These are phyloP conservation scores for Angomonas ambiguus DNA, from an alignment of 208 protist genomes.

Conservation along the genomic window DNA sequence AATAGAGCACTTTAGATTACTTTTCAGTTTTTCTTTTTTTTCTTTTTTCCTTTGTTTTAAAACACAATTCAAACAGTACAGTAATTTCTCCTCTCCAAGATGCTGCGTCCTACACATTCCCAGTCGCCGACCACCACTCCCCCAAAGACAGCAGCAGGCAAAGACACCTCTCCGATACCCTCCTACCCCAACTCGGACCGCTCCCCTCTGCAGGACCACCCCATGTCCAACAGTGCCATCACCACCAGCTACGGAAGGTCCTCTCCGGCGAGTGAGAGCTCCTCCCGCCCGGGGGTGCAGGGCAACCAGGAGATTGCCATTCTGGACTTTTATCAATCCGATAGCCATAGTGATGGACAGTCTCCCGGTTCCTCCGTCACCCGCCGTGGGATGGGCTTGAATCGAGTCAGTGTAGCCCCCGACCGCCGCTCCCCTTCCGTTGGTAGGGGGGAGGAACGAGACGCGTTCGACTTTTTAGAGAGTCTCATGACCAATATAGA, in stretches of 20 bases:
- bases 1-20: too few relatives aligned
- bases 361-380: background rate
- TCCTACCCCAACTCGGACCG: background rate
- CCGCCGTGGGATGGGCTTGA: background rate
- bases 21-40: background rate
- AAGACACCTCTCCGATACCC: background rate
- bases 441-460: background rate
- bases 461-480: background rate
- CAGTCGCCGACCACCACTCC: background rate
- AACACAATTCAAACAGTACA: background rate
- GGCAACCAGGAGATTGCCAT: background rate
- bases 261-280: background rate
- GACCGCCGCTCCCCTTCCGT: background rate
- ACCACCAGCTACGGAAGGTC: background rate
- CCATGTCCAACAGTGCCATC: background rate
- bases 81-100: background rate
- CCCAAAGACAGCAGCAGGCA: background rate
- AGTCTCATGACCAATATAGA: background rate
- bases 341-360: background rate
- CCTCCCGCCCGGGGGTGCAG: background rate
- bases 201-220: background rate
- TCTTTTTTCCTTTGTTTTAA: background rate
- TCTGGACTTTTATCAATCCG: constrained; percentile 1
- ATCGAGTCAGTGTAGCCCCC: background rate
- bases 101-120: background rate